Evolutionary conservation across 2,329 filamentous ascomycete species (phyloP), one percentile per base, ranked within the genome.

Genomic region (Pleurostoma richardsiae): DNA sequence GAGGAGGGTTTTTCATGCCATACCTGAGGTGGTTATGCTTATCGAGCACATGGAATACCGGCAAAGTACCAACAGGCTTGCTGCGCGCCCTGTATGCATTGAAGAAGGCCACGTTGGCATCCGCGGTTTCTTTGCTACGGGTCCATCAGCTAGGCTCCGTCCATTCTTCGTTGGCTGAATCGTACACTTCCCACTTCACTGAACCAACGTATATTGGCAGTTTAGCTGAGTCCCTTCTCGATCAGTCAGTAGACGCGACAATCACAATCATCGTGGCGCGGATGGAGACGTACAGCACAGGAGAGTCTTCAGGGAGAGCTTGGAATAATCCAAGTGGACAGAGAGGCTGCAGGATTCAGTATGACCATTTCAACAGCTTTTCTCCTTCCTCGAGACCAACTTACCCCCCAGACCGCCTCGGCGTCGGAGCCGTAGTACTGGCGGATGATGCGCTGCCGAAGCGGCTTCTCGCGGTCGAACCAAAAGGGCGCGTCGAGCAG

Each of bases 1-100:
- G 38, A 30, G n/a, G 6, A 31, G 19, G 19, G 19, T 19, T 19
- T 19, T 19, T 19, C 19, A 19, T 19, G 19, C 19, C 45, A 26
- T 46, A 51, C 51, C 40, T 51, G 3, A 53, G 29, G 40, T 53
- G 51, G 30, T 53, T 53, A 30, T 53, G 51, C 10, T 47, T 47
- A n/a, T 49, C 30, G 3, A 49, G n/a, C 2, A 53, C 49, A 41
- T 53, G 46, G 40, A 53, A 53, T n/a, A 43, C 30, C 2, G 51
- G 43, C 10, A 45, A 39, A 4, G 51, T 53, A 3, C 44, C 49
- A 6, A n/a, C 29, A 10, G 49, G 51, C 27, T 30, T 39, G 29
- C 51, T 53, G 6, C 48, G 44, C 4, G 31, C 40, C 4, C 51
- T 43, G 39, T 53, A 53, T 1, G 46, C 46, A 26, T 51, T 49